These are phyloP conservation scores for Pichia terricola DNA, from an alignment of 1,139 yeast genomes.

Conservation along the genomic window DNA sequence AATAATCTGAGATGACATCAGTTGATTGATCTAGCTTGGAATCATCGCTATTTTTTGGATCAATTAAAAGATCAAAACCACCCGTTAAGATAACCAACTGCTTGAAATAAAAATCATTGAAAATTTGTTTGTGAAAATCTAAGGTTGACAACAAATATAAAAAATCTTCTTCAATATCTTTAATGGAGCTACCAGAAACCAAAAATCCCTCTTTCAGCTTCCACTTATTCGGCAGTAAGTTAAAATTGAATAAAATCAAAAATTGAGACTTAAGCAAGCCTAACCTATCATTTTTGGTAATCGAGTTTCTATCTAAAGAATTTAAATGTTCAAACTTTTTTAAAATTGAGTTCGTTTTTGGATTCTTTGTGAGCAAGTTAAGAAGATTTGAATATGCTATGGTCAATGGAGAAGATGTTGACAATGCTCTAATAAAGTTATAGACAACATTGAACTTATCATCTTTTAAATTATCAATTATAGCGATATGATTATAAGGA, in stretches of 20 bases:
- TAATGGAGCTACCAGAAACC: slow-evolving; percentile 23
- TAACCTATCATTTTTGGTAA: slow-evolving; percentile 25
- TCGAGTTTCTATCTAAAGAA: slow-evolving; percentile 16
- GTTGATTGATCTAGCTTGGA: slow-evolving; percentile 15
- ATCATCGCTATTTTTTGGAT: slow-evolving; percentile 14
- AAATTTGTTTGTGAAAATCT: slow-evolving; percentile 22
- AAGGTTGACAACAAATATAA: slow-evolving; percentile 21
- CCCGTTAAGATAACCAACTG: slow-evolving; percentile 25
- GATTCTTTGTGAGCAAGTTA: slow-evolving; percentile 18
- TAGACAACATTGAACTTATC: slow-evolving; percentile 33
- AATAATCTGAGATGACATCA: slow-evolving; percentile 18
- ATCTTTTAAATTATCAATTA: slow-evolving; percentile 37
- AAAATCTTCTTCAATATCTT: slow-evolving; percentile 28
- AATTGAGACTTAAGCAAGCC: slow-evolving; percentile 24
- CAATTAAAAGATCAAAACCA: slow-evolving; percentile 25
- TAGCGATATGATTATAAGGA: slow-evolving; percentile 57
- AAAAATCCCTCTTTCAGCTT: slow-evolving; percentile 21
- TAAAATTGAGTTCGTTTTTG: slow-evolving; percentile 19
- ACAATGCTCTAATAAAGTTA: slow-evolving; percentile 50
- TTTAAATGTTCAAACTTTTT: slow-evolving; percentile 21
- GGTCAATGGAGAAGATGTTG: slow-evolving; percentile 42
- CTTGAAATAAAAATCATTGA: slow-evolving; percentile 25
- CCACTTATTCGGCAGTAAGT: slow-evolving; percentile 26
- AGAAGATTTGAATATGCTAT: slow-evolving; percentile 36
- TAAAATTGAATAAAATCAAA: slow-evolving; percentile 19